Base-by-base conservation (phyloP, 1,139 yeast genomes). In the Debaryomycetaceae sp. region DNA sequence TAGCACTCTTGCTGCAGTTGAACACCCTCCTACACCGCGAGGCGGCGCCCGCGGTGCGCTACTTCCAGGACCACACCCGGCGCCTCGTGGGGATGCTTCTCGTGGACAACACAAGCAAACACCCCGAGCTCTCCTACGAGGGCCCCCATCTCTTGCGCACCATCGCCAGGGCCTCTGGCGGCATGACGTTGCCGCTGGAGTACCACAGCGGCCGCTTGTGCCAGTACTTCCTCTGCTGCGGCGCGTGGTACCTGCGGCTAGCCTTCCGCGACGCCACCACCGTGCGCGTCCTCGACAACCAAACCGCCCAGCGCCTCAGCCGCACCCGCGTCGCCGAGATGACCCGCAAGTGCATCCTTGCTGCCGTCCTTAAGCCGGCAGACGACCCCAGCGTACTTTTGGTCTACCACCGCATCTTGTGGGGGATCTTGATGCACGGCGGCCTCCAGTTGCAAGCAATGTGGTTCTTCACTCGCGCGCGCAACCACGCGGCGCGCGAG, bases 381-480 rank as follows among this genome's bases (percentile, higher is more conserved):
- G 76, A 71, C 43, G 72, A 71, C 40, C 60, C 65, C 0, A 35
- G 48, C 1, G 44, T 56, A 5, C 38, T 56, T 3, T 30, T 37
- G 2, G 35, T 65, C 1, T 59, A 61, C 33, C 63, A 67, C 28
- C 45, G 59, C 14, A 48, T 72, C 1, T 31, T 69, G 2, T 60
- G 66, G 56, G 65, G 64, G 0, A 37, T 71, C 3, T 28, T 67
- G 9, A 40, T 70, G 35, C 56, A 51, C 34, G 78, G 78, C 8
- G 72, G 71, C 0, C 47, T 60, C 16, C 71, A 65, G 38, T 23
- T 70, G 3, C 57, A 58, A 27, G 45, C 60, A 1, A 41, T 71
- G 13, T 66, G 72, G 71, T 54, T 65, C 26, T 62, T 70, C 36
- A 49, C 49, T 23, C 48, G 46, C 16, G 35, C 69, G 21, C 47